Evolutionary conservation across 2,329 filamentous ascomycete genomes (phyloP).

Genomic region (Didymosphaeria variabile): DNA sequence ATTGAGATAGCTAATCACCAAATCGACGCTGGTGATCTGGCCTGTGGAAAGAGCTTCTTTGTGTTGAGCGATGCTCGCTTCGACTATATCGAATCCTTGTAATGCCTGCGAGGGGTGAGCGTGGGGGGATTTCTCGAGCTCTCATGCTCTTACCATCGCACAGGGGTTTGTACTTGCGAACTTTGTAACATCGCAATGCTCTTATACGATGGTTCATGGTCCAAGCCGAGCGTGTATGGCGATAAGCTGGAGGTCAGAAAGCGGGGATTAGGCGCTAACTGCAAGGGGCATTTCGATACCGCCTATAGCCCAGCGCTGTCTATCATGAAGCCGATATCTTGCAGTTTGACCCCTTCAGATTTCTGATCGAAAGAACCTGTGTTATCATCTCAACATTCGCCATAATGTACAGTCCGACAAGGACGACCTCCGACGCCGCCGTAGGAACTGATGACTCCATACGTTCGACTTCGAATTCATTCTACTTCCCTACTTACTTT

Average conservation of each 20-base stretch:
- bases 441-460: no score
- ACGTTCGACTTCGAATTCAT: no score
- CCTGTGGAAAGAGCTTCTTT: constrained; percentile 53
- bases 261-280: constrained; percentile 1
- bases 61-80: constrained; percentile 58
- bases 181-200: not conserved
- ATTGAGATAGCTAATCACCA: constrained; percentile 57
- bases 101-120: not conserved
- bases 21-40: constrained; percentile 55
- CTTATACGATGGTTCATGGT: not conserved
- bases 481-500: not conserved
- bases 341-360: no score
- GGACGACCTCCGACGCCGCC: no score
- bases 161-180: not conserved
- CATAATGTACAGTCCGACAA: no score
- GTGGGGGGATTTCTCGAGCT: not conserved
- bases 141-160: not conserved
- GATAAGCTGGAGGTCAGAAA: constrained; percentile 1
- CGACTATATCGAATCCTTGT: constrained; percentile 50
- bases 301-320: no score
- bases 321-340: no score
- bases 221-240: not conserved
- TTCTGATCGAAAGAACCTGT: no score
- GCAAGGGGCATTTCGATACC: not conserved
- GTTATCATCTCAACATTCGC: no score